phyloP scores from a whole-genome alignment of 768 basidiomycete genomes.

The Flagelloscypha sp. region DNA sequence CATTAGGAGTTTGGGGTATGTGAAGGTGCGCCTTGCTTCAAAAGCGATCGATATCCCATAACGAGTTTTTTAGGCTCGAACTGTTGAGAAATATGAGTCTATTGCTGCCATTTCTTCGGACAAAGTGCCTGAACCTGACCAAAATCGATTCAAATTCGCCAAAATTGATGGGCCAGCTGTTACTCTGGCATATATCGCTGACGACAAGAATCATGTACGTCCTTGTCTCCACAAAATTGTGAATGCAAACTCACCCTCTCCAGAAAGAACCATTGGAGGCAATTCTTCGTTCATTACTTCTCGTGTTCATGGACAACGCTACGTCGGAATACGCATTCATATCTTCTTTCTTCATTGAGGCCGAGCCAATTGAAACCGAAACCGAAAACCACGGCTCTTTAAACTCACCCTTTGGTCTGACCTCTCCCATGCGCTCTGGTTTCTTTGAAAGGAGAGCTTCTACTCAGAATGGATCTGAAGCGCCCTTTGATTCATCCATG shows the following conservation, averaged over 20 bases:
- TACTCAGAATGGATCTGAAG: no score
- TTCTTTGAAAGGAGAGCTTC: no score
- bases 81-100: slow-evolving; percentile 59
- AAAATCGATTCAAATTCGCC: slow-evolving; percentile 54
- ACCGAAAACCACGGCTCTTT: no score
- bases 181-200: slow-evolving; percentile 80
- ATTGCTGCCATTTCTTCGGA: slow-evolving; percentile 44
- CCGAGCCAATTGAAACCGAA: no score
- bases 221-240: neutral
- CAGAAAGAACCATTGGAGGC: slow-evolving; percentile 83
- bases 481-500: no score
- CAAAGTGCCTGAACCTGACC: slow-evolving; percentile 29
- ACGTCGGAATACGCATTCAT: slow-evolving; percentile 89
- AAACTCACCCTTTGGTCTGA: no score
- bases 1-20: slow-evolving; percentile 65
- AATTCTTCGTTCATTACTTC: slow-evolving; percentile 71
- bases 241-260: slow-evolving; percentile 10
- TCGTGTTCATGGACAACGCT: slow-evolving; percentile 93
- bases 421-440: no score
- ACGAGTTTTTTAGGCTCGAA: slow-evolving; percentile 41
- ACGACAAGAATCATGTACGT: slow-evolving; percentile 79
- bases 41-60: slow-evolving; percentile 1
- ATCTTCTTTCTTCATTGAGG: slow-evolving; percentile 65
- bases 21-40: slow-evolving; percentile 46
- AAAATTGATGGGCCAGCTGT: slow-evolving; percentile 76